Evolutionary conservation across 768 basidiomycete genomes (phyloP), one percentile per base, ranked within the genome.

Genomic region (Infundibulicybe gibba): DNA sequence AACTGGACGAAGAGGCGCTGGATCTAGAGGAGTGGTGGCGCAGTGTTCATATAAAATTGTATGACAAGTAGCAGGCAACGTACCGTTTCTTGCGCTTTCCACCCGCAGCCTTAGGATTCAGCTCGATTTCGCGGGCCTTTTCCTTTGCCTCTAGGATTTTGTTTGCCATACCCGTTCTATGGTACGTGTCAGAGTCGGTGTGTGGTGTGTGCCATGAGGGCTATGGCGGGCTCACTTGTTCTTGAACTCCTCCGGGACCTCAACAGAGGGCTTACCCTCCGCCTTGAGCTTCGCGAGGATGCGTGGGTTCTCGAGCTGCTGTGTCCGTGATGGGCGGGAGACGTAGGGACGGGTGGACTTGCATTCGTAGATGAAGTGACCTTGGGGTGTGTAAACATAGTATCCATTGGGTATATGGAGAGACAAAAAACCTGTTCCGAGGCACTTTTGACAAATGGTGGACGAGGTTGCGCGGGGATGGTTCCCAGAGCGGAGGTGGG

Each of bases 361-460:
- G 77, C 94, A 97, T 68, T 97, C 80, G 60, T 85, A 97, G 11
- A 83, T 97, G 62, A 85, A 94, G 65, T 97, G 94, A 0, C 93
- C 94, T 83, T 59, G 32, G 25, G 13, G 13, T 9, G 32, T 32
- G 13, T n/a, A 2, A 25, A 33, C 33, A 20, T 11, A 39, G 41
- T 21, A 19, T 20, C 14, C 6, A 21, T 42, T 33, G 0, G n/a
- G 14, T 15, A 14, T 9, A 20, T 49, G 21, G 14, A 13, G 30
- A 39, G 30, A n/a, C 35, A 8, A 58, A 70, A 46, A 30, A 84
- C 88, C 89, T 61, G 75, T 73, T 30, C 73, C 69, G 15, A 93
- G 74, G 54, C 90, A 93, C 66, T 88, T 92, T 62, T 93, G 90
- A 63, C 90, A 93, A 32, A 87, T 59, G 0, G 90, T 92, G 0